Conservation (phyloP, 495 filamentous ascomycete species). For the Diplogelasinospora grovesii region DNA sequence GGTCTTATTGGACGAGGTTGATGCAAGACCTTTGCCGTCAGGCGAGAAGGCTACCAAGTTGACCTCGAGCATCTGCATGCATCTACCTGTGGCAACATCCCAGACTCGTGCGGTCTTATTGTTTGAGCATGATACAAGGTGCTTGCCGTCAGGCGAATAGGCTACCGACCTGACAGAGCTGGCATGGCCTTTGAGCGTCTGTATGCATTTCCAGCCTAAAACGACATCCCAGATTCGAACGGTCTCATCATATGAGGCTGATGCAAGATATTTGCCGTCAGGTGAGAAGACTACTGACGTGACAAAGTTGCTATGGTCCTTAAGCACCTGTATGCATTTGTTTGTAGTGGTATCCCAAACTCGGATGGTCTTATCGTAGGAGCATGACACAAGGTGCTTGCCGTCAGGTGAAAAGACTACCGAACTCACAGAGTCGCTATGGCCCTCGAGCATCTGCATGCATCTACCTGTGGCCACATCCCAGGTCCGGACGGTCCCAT, state of each 20-base stretch:
- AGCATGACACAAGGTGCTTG: conserved; percentile 22
- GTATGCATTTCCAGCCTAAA: not conserved
- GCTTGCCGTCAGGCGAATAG: too few relatives aligned
- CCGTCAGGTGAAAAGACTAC: conserved; percentile 13
- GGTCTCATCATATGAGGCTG: conserved; percentile 14
- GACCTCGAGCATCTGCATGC: not conserved
- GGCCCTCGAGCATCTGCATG: conserved; percentile 9
- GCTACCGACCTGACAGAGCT: too few relatives aligned
- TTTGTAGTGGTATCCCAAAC: conserved; percentile 28
- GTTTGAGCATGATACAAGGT: conserved; percentile 9
- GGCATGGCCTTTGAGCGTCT: not conserved
- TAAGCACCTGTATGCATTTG: not conserved
- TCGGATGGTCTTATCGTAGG: conserved; percentile 22
- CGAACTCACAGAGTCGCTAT: conserved; percentile 2
- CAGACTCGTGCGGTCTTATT: not conserved
- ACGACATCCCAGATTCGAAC: conserved; percentile 3
- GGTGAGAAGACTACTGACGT: conserved; percentile 30
- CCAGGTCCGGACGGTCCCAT: too few relatives aligned
- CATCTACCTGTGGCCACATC: too few relatives aligned
- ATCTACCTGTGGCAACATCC: not conserved
- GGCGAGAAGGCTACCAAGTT: conserved; percentile 4
- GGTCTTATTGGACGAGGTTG: not conserved
- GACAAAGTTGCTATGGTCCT: conserved; percentile 17
- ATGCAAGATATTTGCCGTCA: conserved; percentile 15
- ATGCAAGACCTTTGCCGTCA: conserved; percentile 17